These are phyloP conservation scores for Fragaria vesca DNA, from an alignment of 306 rosid genomes.

Conservation along the genomic window DNA sequence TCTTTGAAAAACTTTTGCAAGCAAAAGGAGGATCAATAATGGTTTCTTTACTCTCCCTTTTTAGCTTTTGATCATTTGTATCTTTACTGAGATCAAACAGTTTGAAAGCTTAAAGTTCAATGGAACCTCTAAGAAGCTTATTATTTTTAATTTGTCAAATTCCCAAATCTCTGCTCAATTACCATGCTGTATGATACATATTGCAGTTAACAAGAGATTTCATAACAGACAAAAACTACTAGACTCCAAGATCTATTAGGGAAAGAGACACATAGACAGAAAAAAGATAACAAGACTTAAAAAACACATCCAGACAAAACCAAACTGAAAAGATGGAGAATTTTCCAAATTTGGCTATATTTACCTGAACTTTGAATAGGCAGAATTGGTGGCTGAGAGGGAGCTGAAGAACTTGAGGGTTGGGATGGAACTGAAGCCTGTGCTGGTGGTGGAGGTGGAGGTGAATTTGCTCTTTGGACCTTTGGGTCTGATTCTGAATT, in stretches of 20 bases:
- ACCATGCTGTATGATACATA: conserved; percentile 20
- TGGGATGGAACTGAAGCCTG: conserved; percentile 11
- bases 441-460: conserved; percentile 18
- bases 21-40: conserved; percentile 45
- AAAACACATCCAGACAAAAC: conserved; percentile 46
- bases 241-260: conserved; percentile 43
- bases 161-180: conserved; percentile 35
- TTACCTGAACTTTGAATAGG: conserved; percentile 61
- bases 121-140: conserved; percentile 25
- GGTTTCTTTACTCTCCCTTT: conserved; percentile 38
- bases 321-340: conserved; percentile 21
- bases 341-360: conserved; percentile 18
- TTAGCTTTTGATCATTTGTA: conserved; percentile 48
- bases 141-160: conserved; percentile 35
- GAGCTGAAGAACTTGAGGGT: conserved; percentile 24
- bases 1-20: conserved; percentile 21
- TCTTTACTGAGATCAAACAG: conserved; percentile 34
- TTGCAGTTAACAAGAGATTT: conserved; percentile 36
- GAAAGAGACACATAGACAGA: conserved; percentile 6
- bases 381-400: conserved; percentile 46
- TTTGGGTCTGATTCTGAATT: conserved; percentile 42
- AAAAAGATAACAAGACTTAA: conserved; percentile 15
- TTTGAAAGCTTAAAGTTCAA: conserved; percentile 26
- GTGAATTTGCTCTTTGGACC: conserved; percentile 28
- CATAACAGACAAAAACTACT: conserved; percentile 75